Evolutionary conservation across 306 rosid genomes (phyloP), one percentile per base, ranked within the genome.

Genomic region (Pyrus pyrifolia): DNA sequence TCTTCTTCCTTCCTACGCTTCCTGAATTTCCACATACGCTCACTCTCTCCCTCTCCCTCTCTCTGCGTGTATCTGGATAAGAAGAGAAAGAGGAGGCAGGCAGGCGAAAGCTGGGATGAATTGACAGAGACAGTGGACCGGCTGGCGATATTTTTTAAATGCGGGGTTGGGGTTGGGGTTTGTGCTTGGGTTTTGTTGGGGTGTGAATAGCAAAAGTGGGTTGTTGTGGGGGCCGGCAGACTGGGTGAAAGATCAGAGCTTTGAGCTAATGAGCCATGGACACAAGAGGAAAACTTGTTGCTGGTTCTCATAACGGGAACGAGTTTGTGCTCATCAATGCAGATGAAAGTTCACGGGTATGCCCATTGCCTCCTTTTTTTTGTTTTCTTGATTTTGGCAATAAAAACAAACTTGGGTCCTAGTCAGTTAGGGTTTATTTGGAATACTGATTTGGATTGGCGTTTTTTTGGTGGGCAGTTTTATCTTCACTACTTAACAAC

Each of bases 241-340:
- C 29, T 7, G 57, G 30, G 46, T 67, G 68, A 77, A 87, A 83
- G 75, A 82, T 85, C 84, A 62, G 38, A 62, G 72, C 64, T 70
- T 70, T 49, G 52, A 87, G 2, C 27, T 25, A 25, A 25, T 25
- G 27, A 25, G 86, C 61, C 65, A 95, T 95, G 99, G 79, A 93
- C 63, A 95, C 99, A 8, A 88, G 91, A 61, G 99, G 99, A 67
- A 78, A 93, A 75, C 97, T 95, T 84, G 74, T 95, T 79, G 98
- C 99, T 83, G 98, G 99, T 83, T 95, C 99, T 73, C 99, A 95
- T 76, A 92, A 95, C 81, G 81, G 99, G 86, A 95, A 95, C 73
- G 99, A 95, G 93, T 95, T 95, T 74, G 89, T 95, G 51, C 91
- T 95, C 61, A 95, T 95, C 93, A 95, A 95, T 92, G 99, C 99